Percentiles rank a stretch among this genome's conserved stretches.
These are phyloP conservation scores for Narthecium ossifragum DNA, from an alignment of 106 monocot species.

Conservation along the genomic window DNA sequence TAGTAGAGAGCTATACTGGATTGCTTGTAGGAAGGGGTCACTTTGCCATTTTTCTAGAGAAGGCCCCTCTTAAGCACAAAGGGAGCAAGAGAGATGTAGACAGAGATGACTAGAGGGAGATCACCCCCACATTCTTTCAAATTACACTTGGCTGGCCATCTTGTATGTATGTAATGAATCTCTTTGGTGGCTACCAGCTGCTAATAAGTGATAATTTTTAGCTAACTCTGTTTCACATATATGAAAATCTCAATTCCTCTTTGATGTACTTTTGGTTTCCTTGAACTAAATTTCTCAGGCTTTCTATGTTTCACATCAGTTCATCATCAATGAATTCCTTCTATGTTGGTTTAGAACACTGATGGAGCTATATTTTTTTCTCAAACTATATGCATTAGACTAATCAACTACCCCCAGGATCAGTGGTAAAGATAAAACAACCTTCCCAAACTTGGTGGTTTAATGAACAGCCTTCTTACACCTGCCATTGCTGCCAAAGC, in stretches of 20 bases:
- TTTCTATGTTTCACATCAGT: too few relatives aligned
- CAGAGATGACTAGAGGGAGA: background rate
- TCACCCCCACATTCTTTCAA: slow-evolving; percentile 8
- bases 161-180: background rate
- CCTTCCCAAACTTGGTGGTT: too few relatives aligned
- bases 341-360: background rate
- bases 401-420: too few relatives aligned
- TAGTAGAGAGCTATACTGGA: background rate
- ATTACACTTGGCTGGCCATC: background rate
- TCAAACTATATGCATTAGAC: background rate
- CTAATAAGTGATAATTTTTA: slow-evolving; percentile 5
- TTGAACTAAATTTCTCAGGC: too few relatives aligned
- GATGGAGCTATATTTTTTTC: background rate
- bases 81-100: background rate
- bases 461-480: too few relatives aligned
- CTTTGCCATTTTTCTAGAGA: slow-evolving; percentile 3
- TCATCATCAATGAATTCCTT: too few relatives aligned
- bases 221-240: background rate
- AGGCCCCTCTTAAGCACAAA: background rate
- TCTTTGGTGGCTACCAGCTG: background rate
- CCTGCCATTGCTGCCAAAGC: background rate
- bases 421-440: too few relatives aligned
- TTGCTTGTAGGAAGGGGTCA: background rate
- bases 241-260: too few relatives aligned
- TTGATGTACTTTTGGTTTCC: background rate